These are phyloP conservation scores for Nicotiana attenuata DNA, from an alignment of 257 asterid species.

Conservation along the genomic window DNA sequence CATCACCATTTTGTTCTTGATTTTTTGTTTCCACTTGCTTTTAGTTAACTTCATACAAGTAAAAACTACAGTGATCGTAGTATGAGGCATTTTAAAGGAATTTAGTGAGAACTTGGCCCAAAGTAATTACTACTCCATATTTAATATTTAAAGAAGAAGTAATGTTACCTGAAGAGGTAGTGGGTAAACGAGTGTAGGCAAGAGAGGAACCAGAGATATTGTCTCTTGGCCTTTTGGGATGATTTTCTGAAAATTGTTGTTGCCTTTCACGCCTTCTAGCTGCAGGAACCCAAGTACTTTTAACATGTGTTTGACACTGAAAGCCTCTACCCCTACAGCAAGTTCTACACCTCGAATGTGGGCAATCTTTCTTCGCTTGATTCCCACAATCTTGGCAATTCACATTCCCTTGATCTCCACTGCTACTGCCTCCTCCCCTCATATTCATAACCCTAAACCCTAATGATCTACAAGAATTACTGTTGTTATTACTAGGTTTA, in stretches of 20 bases:
- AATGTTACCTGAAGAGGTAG: constrained; percentile 44
- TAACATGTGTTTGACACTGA: constrained; percentile 57
- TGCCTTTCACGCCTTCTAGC: constrained; percentile 60
- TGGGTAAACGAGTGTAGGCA: constrained; percentile 41
- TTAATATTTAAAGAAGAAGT: neutral
- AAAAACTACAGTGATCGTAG: neutral
- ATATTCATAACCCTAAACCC: constrained; percentile 36
- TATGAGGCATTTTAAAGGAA: neutral
- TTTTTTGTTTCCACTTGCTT: neutral
- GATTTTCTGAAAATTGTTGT: constrained; percentile 20
- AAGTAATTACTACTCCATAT: too few relatives aligned
- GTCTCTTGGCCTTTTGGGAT: constrained; percentile 43
- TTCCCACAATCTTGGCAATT: constrained; percentile 71
- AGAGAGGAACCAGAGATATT: constrained; percentile 24
- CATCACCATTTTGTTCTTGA: neutral
- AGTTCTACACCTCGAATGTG: constrained; percentile 58
- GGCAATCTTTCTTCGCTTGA: constrained; percentile 67
- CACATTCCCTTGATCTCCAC: constrained; percentile 31
- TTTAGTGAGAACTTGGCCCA: neutral
- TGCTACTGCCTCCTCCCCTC: constrained; percentile 12
- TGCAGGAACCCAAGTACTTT: constrained; percentile 84
- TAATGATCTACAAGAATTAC: neutral
- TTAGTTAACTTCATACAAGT: neutral
- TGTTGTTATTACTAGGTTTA: neutral
- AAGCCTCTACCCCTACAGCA: constrained; percentile 71